Evolutionary conservation across 192 early-diverging fungal species (phyloP), one percentile per base, ranked within the genome.

Genomic region (Coemansia sp.): DNA sequence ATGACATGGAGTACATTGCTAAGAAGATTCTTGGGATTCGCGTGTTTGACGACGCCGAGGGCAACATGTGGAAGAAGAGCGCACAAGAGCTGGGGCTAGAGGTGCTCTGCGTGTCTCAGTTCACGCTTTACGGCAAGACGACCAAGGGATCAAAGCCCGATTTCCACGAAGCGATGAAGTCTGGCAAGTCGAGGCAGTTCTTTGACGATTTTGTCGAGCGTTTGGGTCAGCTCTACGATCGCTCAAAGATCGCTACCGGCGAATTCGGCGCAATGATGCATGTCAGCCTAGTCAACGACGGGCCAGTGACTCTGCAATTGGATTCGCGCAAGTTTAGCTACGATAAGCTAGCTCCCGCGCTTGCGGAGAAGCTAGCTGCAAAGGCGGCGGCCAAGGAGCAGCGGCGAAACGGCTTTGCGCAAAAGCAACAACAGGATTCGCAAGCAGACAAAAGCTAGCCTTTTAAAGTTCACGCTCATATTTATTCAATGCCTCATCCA

Each of bases 221-320:
- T 41, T 52, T 98, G 47, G 75, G 84, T 25, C 61, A 72, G 53
- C 75, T 84, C 6, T 90, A 93, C 70, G 61, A 83, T 10, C 68
- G 85, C 6, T 84, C 81, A 2, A 82, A 82, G 62, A 87, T 96
- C 20, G 89, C 91, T 87, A 77, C 68, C 0, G 96, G 95, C 6
- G 83, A 85, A 58, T 98, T 98, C 81, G 94, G 95, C 3, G 96
- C 92, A 6, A 98, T 97, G 96, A 98, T 98, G 96, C 63, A 86
- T 44, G 96, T 98, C 20, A 82, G 82, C 13, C 82, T 95, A 71
- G 83, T 87, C 10, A 98, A 98, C 71, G 94, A 98, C 31, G 91
- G 88, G 2, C 87, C 87, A 1, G 83, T 88, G 31, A 88, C 87
- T 7, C 40, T 88, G 36, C 44, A 79, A 34, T 50, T 88, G 25